phyloP scores from a whole-genome alignment of 2,329 filamentous ascomycete species.

The Cadophora sp. region DNA sequence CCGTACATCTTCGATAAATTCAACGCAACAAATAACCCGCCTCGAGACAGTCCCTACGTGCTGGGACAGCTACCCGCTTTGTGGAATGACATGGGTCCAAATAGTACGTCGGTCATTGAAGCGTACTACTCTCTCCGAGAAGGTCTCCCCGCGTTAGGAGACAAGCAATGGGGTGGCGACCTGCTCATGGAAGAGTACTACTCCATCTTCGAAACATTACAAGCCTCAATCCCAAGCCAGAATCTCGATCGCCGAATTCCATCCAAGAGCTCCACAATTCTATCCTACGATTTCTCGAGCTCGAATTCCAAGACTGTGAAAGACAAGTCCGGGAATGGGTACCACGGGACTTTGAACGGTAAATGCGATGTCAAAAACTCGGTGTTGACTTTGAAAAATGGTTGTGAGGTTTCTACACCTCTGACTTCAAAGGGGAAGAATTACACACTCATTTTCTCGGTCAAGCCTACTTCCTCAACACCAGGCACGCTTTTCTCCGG shows the following conservation, averaged over 20 bases:
- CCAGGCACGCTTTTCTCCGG: conserved; percentile 53
- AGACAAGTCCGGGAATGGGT: conserved; percentile 51
- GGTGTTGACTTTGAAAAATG: conserved; percentile 45
- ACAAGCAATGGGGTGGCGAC: conserved; percentile 61
- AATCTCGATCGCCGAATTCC: conserved; percentile 55
- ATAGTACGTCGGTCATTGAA: conserved; percentile 58
- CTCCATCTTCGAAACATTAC: conserved; percentile 49
- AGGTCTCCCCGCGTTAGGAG: conserved; percentile 58
- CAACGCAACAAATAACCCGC: conserved; percentile 56
- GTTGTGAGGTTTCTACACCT: conserved; percentile 55
- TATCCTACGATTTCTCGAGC: conserved; percentile 46
- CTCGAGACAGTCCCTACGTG: conserved; percentile 49
- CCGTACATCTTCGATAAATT: conserved; percentile 58
- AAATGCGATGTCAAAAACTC: conserved; percentile 46
- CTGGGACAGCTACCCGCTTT: conserved; percentile 57
- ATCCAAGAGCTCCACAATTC: conserved; percentile 45
- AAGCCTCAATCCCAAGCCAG: conserved; percentile 52
- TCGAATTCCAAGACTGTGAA: conserved; percentile 35
- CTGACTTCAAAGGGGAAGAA: conserved; percentile 61
- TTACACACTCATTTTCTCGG: conserved; percentile 58
- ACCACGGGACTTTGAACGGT: conserved; percentile 47
- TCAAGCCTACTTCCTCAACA: conserved; percentile 46
- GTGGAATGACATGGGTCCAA: conserved; percentile 63
- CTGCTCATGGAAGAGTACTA: conserved; percentile 50
- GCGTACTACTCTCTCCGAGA: conserved; percentile 58